phyloP scores from a whole-genome alignment of 345 rosid species.

The Mangifera indica region DNA sequence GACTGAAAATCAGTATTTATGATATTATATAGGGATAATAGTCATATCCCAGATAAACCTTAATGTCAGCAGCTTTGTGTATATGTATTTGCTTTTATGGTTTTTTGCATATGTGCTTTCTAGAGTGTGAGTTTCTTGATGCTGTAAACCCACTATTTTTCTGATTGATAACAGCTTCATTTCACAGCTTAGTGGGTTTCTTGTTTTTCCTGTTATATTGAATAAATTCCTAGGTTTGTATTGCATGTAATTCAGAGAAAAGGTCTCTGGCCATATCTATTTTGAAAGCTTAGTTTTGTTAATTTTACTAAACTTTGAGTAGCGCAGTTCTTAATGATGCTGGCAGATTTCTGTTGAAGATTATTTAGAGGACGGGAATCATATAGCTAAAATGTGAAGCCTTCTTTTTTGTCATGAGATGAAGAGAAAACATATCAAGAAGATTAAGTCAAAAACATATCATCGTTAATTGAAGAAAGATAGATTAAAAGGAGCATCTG shows the following conservation, averaged over 20 bases:
- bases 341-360: constrained; percentile 79
- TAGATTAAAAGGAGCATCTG: constrained; percentile 44
- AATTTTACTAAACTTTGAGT: not conserved
- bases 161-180: not conserved
- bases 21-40: not conserved
- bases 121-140: constrained; percentile 3
- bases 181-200: constrained; percentile 9
- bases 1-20: not conserved
- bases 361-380: constrained; percentile 50
- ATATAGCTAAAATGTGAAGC: constrained; percentile 78
- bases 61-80: not conserved
- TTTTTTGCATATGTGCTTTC: constrained; percentile 4
- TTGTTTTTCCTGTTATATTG: not conserved
- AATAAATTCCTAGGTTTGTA: not conserved
- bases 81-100: not conserved
- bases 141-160: not conserved
- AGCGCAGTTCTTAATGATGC: constrained; percentile 23
- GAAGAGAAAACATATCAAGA: constrained; percentile 78
- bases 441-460: constrained; percentile 86
- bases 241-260: not conserved
- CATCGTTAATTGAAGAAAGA: constrained; percentile 75
- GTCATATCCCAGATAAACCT: not conserved
- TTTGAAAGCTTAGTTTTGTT: not conserved
- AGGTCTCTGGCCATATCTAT: not conserved
- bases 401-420: constrained; percentile 87